A percentile compares a stretch with the other conserved stretches of the same genome.
Conservation (phyloP, 805 yeast species). For the Kuraishia hungarica region DNA sequence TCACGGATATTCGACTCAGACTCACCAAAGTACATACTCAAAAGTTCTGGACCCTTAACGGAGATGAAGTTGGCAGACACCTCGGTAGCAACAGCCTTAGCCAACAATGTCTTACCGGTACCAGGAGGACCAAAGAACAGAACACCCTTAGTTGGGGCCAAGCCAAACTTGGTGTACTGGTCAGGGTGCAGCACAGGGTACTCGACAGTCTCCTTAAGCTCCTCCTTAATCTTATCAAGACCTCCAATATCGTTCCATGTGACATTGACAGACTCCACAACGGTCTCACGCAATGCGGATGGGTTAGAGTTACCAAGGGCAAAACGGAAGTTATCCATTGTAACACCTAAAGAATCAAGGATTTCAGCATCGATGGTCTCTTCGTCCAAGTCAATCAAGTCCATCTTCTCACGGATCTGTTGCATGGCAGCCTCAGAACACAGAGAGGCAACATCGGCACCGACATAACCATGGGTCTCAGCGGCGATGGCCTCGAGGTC, state of each 20-base stretch:
- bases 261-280: slow-evolving; percentile 96
- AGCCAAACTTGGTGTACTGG: slow-evolving; percentile 95
- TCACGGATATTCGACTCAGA: slow-evolving; percentile 96
- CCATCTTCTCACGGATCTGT: slow-evolving; percentile 99
- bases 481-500: slow-evolving; percentile 93
- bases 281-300: slow-evolving; percentile 98
- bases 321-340: slow-evolving; percentile 97
- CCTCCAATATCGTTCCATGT: slow-evolving; percentile 99
- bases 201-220: slow-evolving; percentile 97
- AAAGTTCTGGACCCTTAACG: slow-evolving; percentile 93
- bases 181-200: slow-evolving; percentile 99
- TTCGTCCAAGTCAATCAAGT: slow-evolving; percentile 89
- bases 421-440: slow-evolving; percentile 99
- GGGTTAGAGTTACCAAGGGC: slow-evolving; percentile 98
- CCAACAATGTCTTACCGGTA: slow-evolving; percentile 97
- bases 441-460: slow-evolving; percentile 96
- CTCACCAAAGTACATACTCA: slow-evolving; percentile 99
- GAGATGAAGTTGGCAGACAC: slow-evolving; percentile 97
- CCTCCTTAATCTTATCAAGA: slow-evolving; percentile 89
- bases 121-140: slow-evolving; percentile 99
- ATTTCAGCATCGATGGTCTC: slow-evolving; percentile 97
- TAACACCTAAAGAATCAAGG: slow-evolving; percentile 91
- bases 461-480: slow-evolving; percentile 99
- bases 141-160: slow-evolving; percentile 97
- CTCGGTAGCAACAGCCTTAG: slow-evolving; percentile 99